A percentile compares a stretch with the other conserved stretches of the same genome.
phyloP scores from a whole-genome alignment of 2,329 filamentous ascomycete genomes.

The Bipolaris cookei region DNA sequence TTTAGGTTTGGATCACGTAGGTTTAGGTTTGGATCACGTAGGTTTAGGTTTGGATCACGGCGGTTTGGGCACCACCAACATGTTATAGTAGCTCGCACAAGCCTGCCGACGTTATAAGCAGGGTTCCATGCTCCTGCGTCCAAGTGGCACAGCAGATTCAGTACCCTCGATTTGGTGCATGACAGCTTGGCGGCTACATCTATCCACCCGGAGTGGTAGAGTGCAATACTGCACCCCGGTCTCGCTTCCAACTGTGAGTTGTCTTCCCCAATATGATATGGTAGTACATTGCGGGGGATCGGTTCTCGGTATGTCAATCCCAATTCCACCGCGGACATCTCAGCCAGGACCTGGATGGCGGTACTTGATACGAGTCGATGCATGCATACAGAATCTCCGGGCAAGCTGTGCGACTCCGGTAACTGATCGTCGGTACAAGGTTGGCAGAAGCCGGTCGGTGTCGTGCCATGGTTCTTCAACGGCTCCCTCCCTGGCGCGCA shows the following conservation, averaged over 20 bases:
- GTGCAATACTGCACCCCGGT: constrained; percentile 16
- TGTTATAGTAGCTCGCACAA: not conserved
- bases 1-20: not conserved
- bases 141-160: constrained; percentile 5
- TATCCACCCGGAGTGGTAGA: constrained; percentile 1
- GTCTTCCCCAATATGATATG: constrained; percentile 28
- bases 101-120: not conserved
- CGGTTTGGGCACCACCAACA: not conserved
- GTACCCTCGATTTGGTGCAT: not conserved
- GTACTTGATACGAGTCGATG: not conserved
- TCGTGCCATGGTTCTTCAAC: constrained; percentile 18
- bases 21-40: too few relatives aligned
- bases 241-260: constrained; percentile 24
- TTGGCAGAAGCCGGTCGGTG: constrained; percentile 12
- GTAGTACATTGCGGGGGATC: constrained; percentile 36
- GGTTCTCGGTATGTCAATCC: constrained; percentile 19
- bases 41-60: too few relatives aligned
- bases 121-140: not conserved
- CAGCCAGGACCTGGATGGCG: not conserved
- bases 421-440: constrained; percentile 3
- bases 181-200: not conserved
- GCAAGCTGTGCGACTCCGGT: not conserved
- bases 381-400: not conserved
- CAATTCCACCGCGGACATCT: not conserved
- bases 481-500: constrained; percentile 1